phyloP scores from a whole-genome alignment of 768 basidiomycete species.

The Hygrocybe coccinea region DNA sequence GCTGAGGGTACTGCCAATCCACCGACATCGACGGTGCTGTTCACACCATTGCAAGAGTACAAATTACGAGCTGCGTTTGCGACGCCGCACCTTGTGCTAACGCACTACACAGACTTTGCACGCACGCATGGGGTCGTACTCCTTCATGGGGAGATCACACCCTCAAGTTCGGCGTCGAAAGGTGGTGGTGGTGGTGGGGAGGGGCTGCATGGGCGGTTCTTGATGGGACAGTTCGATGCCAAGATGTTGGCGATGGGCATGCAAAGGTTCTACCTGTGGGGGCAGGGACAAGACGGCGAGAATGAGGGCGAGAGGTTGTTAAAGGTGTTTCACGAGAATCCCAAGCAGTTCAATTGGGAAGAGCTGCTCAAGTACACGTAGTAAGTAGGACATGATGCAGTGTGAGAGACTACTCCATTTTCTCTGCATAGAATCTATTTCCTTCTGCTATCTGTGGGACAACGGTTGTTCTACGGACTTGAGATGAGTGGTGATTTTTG shows the following conservation, averaged over 20 bases:
- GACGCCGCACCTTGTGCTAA: slow-evolving; percentile 85
- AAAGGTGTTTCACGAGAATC: slow-evolving; percentile 70
- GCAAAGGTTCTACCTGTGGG: slow-evolving; percentile 84
- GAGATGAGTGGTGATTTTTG: slow-evolving; percentile 45
- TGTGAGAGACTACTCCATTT: too few species aligned
- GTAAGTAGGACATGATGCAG: slow-evolving; percentile 29
- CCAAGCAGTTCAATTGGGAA: slow-evolving; percentile 78
- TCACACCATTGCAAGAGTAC: slow-evolving; percentile 93
- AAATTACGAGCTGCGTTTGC: slow-evolving; percentile 79
- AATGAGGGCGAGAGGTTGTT: slow-evolving; percentile 49
- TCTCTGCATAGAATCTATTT: neutral
- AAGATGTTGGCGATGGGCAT: slow-evolving; percentile 75
- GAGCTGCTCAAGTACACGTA: slow-evolving; percentile 63
- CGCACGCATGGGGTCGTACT: slow-evolving; percentile 77
- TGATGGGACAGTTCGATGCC: slow-evolving; percentile 77
- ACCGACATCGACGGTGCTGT: slow-evolving; percentile 70
- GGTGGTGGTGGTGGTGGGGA: slow-evolving; percentile 33
- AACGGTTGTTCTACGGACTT: neutral
- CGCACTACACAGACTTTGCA: slow-evolving; percentile 87
- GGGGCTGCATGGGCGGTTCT: slow-evolving; percentile 40
- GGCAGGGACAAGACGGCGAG: slow-evolving; percentile 26
- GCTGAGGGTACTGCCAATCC: too few species aligned
- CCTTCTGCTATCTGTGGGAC: neutral
- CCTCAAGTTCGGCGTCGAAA: slow-evolving; percentile 35
- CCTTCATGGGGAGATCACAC: slow-evolving; percentile 87